Percentiles rank a stretch among this genome's conserved stretches.
These are phyloP conservation scores for Neurospora intermedia DNA, from an alignment of 495 filamentous ascomycete genomes.

Conservation along the genomic window DNA sequence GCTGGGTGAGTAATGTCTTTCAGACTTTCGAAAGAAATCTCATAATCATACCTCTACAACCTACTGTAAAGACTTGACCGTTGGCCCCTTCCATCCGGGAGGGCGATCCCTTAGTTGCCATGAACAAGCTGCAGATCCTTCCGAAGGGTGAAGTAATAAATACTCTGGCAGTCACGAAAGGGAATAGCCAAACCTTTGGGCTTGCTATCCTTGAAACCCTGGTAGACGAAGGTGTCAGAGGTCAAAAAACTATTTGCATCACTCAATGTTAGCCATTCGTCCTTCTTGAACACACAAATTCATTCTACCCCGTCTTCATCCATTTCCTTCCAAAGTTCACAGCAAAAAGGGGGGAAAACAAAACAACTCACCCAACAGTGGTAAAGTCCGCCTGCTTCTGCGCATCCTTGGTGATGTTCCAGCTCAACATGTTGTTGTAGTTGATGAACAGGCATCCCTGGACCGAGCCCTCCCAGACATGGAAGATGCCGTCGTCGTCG, in stretches of 20 bases:
- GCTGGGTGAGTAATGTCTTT: neutral
- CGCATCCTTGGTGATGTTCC: neutral
- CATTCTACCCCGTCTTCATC: neutral
- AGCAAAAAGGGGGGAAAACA: neutral
- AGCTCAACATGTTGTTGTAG: neutral
- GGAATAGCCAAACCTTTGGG: neutral
- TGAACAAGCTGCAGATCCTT: neutral
- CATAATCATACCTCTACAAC: neutral
- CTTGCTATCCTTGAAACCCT: neutral
- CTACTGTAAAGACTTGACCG: neutral
- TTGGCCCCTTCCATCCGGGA: neutral
- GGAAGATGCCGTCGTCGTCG: neutral
- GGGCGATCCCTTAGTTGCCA: neutral
- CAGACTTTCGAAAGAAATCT: neutral
- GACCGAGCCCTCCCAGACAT: neutral
- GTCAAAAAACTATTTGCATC: neutral
- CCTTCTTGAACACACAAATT: neutral
- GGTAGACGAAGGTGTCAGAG: neutral
- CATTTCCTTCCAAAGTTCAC: neutral
- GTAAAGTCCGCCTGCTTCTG: neutral
- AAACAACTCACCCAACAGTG: neutral
- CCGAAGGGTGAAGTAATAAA: neutral
- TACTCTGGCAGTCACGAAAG: neutral
- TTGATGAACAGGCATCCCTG: neutral
- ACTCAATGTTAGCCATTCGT: neutral